phyloP scores from a whole-genome alignment of 2,329 filamentous ascomycete genomes.

The Fusarium ramigenum region DNA sequence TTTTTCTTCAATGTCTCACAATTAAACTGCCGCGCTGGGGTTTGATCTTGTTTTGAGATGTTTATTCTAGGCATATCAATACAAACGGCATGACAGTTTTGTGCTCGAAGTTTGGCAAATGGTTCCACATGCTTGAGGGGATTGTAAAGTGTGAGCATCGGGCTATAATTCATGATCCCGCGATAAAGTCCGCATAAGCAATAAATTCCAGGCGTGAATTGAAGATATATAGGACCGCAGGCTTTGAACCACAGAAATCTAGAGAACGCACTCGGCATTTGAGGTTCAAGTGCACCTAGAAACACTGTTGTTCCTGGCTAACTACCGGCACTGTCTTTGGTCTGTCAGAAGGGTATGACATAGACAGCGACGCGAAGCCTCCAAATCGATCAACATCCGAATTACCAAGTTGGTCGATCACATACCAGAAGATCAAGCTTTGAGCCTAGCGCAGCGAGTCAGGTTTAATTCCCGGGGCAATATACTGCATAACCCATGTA shows the following conservation, averaged over 20 bases:
- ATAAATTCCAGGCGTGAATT: too few relatives aligned
- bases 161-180: too few relatives aligned
- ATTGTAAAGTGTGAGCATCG: too few relatives aligned
- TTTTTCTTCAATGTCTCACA: neutral
- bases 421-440: neutral
- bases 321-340: neutral
- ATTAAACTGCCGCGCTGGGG: too few relatives aligned
- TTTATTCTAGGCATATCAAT: too few relatives aligned
- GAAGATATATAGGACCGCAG: too few relatives aligned
- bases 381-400: fast-evolving
- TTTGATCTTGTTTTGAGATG: too few relatives aligned
- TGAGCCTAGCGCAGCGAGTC: fast-evolving
- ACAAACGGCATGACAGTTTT: too few relatives aligned
- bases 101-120: fast-evolving
- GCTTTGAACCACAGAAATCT: too few relatives aligned
- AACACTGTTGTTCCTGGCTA: neutral
- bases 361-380: fast-evolving
- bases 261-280: too few relatives aligned
- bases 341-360: neutral
- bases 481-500: neutral
- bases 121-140: neutral
- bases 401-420: neutral
- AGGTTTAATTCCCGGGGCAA: neutral
- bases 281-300: fast-evolving
- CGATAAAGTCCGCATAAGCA: too few relatives aligned